Evolutionary conservation across 495 filamentous ascomycete species (phyloP).

Genomic region (Daldinia childiae): DNA sequence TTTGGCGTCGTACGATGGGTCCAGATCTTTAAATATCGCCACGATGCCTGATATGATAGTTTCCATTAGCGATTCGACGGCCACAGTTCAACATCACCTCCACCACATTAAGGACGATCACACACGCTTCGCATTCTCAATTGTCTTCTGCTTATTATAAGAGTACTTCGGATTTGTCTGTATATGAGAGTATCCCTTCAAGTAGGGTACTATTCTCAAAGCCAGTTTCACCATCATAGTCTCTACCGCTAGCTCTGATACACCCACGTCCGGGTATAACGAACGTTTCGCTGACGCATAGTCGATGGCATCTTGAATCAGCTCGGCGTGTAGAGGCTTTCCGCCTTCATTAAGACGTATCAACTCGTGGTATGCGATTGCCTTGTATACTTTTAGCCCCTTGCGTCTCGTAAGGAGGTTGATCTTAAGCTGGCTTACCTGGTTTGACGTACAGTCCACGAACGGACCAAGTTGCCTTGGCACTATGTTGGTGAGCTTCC

Average conservation of each 20-base stretch:
- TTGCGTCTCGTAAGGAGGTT: not conserved
- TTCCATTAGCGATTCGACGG: conserved; percentile 1
- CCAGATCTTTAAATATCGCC: conserved; percentile 57
- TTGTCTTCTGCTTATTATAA: conserved; percentile 61
- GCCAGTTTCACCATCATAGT: conserved; percentile 65
- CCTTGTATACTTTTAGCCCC: conserved; percentile 50
- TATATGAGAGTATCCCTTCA: conserved; percentile 66
- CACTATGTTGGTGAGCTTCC: conserved; percentile 51
- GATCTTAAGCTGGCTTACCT: conserved; percentile 50
- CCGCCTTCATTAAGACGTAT: conserved; percentile 45
- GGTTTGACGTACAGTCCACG: conserved; percentile 73
- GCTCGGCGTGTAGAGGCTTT: conserved; percentile 54
- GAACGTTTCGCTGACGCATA: conserved; percentile 52
- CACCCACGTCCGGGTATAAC: conserved; percentile 51
- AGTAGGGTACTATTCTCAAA: conserved; percentile 60
- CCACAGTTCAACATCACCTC: not conserved
- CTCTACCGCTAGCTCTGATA: conserved; percentile 66
- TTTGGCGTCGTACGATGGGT: conserved; percentile 56
- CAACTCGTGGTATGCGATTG: conserved; percentile 68
- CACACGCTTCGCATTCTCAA: conserved; percentile 66
- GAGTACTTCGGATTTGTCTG: conserved; percentile 69
- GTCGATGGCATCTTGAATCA: conserved; percentile 58
- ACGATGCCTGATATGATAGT: conserved; percentile 54
- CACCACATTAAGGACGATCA: not conserved
- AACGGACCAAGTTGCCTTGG: conserved; percentile 67